Evolutionary conservation across 352 stramenopile genomes (phyloP).

Genomic region (Globisporangium paddicum): DNA sequence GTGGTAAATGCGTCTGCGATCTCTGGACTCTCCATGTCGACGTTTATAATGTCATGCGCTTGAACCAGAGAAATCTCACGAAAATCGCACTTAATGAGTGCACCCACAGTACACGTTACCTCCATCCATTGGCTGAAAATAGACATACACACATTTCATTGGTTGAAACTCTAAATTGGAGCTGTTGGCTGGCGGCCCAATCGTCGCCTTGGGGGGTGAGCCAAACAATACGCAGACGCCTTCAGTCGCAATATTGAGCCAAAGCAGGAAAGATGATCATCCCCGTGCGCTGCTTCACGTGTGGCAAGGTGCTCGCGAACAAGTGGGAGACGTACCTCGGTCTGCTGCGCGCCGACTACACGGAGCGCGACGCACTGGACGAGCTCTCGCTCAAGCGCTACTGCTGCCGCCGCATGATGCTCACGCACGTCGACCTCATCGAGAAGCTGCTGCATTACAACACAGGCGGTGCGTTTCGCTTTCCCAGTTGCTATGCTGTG

Average conservation of each 20-base stretch:
- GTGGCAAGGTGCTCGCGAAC: constrained; percentile 99
- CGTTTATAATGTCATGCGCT: background rate
- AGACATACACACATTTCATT: background rate
- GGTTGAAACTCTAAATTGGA: constrained; percentile 2
- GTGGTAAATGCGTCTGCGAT: background rate
- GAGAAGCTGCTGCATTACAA: constrained; percentile 99
- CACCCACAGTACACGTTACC: background rate
- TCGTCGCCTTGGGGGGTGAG: background rate
- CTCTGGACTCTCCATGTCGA: background rate
- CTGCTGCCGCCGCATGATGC: constrained; percentile 99
- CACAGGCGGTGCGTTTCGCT: constrained; percentile 68
- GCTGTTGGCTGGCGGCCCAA: constrained; percentile 11
- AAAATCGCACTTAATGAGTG: constrained; percentile 4
- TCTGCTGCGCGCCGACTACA: constrained; percentile 96
- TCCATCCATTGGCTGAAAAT: background rate
- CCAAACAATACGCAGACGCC: too few relatives aligned
- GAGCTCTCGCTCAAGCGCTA: constrained; percentile 98
- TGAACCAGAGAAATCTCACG: background rate
- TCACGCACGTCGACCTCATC: constrained; percentile 99
- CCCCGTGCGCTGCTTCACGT: constrained; percentile 99
- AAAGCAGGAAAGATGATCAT: constrained; percentile 92
- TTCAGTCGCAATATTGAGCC: background rate
- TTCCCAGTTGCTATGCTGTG: background rate
- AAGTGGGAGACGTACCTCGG: constrained; percentile 99
- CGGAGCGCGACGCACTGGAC: constrained; percentile 96